Percentiles rank a stretch among this genome's conserved stretches.
Evolutionary conservation across 768 basidiomycete genomes (phyloP).

Genomic region (Calocybe gangraenosa): DNA sequence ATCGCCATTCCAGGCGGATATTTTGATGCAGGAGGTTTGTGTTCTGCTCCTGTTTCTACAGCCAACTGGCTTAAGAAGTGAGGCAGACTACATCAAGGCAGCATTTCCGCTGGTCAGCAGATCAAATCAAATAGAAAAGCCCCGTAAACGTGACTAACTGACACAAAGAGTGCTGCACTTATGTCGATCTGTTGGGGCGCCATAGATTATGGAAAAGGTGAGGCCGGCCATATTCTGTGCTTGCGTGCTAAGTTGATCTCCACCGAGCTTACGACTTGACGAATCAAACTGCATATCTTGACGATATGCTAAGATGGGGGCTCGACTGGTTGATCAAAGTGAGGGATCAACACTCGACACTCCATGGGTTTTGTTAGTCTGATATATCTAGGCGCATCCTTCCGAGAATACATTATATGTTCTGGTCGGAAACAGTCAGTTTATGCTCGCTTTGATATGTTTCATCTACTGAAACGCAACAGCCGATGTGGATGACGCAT

Average conservation of each 20-base stretch:
- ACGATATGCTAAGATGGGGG: conserved; percentile 87
- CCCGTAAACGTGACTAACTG: conserved; percentile 6
- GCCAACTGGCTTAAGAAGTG: conserved; percentile 5
- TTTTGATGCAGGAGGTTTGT: conserved; percentile 86
- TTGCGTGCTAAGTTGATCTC: background rate
- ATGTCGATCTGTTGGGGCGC: conserved; percentile 92
- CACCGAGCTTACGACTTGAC: conserved; percentile 71
- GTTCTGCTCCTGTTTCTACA: conserved; percentile 2
- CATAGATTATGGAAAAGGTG: conserved; percentile 76
- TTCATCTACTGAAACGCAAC: conserved; percentile 2
- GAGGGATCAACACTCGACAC: conserved; percentile 13
- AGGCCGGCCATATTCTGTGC: conserved; percentile 1
- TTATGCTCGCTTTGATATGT: background rate
- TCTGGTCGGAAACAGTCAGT: conserved; percentile 64
- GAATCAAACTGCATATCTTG: conserved; percentile 89
- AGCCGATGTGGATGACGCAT: conserved; percentile 66
- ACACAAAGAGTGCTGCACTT: conserved; percentile 64
- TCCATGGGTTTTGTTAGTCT: background rate
- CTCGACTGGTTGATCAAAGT: conserved; percentile 92
- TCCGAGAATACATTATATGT: conserved; percentile 68
- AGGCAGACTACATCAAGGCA: conserved; percentile 80
- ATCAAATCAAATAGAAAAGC: conserved; percentile 1
- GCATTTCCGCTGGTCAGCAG: conserved; percentile 73
- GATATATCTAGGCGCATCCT: conserved; percentile 68
- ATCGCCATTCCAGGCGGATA: conserved; percentile 53